Conservation (phyloP, 495 filamentous ascomycete genomes). For the Aspergillus sclerotiicarbonarius region DNA sequence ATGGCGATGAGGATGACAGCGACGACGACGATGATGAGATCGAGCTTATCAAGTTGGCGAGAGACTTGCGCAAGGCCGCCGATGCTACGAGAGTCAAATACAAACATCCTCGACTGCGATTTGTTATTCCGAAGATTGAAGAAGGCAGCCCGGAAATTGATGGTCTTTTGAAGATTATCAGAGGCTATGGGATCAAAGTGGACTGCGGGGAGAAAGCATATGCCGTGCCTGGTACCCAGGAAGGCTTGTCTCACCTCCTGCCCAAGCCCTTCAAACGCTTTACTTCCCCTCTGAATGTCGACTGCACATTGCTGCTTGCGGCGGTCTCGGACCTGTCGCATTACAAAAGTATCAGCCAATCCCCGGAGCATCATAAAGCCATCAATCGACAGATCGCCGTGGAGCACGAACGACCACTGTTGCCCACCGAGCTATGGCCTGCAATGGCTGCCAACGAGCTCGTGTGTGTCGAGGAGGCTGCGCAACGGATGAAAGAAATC, state of each 20-base stretch:
- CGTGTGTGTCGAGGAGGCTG: constrained; percentile 63
- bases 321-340: constrained; percentile 72
- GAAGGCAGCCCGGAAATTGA: constrained; percentile 54
- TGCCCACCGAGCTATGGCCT: constrained; percentile 63
- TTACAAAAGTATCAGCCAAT: constrained; percentile 34
- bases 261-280: constrained; percentile 54
- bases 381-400: constrained; percentile 64
- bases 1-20: constrained; percentile 25
- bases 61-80: constrained; percentile 53
- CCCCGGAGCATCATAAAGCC: constrained; percentile 49
- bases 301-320: constrained; percentile 72
- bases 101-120: constrained; percentile 53
- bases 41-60: constrained; percentile 56
- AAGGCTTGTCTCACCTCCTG: constrained; percentile 45
- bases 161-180: constrained; percentile 54
- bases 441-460: constrained; percentile 52
- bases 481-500: constrained; percentile 62
- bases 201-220: constrained; percentile 37
- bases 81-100: constrained; percentile 55
- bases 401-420: constrained; percentile 58
- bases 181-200: constrained; percentile 54
- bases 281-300: constrained; percentile 63
- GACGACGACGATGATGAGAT: constrained; percentile 49
- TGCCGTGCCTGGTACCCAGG: constrained; percentile 13
- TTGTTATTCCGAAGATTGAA: constrained; percentile 60